Evolutionary conservation across 2,329 filamentous ascomycete species (phyloP).

Genomic region (Bipolaris sorokiniana): DNA sequence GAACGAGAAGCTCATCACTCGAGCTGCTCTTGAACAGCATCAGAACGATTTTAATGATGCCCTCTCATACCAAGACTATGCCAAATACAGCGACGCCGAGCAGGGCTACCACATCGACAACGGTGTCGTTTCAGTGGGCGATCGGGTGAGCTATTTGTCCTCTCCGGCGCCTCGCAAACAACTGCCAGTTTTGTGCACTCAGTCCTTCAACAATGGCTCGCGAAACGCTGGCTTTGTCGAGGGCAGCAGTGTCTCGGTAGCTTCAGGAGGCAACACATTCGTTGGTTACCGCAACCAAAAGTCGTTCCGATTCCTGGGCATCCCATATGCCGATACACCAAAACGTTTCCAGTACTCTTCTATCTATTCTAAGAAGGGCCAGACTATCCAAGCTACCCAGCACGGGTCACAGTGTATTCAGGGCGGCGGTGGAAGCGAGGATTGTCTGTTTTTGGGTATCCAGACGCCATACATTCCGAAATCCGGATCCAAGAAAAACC

Average conservation of each 20-base stretch:
- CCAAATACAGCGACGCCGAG: conserved; percentile 44
- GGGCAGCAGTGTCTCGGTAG: conserved; percentile 47
- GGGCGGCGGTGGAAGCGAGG: conserved; percentile 50
- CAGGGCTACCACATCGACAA: conserved; percentile 54
- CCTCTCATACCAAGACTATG: conserved; percentile 56
- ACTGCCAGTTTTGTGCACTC: conserved; percentile 60
- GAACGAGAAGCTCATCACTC: conserved; percentile 57
- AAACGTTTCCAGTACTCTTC: conserved; percentile 56
- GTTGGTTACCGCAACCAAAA: conserved; percentile 61
- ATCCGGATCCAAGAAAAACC: conserved; percentile 45
- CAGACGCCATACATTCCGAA: conserved; percentile 52
- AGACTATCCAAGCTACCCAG: conserved; percentile 54
- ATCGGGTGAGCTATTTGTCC: conserved; percentile 45
- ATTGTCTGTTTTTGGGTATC: conserved; percentile 59
- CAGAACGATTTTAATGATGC: conserved; percentile 54
- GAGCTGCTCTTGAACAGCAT: conserved; percentile 51
- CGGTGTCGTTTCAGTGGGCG: conserved; percentile 49
- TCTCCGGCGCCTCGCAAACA: conserved; percentile 32
- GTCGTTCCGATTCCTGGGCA: conserved; percentile 54
- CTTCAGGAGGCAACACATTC: conserved; percentile 54
- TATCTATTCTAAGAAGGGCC: conserved; percentile 53
- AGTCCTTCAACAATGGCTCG: conserved; percentile 51
- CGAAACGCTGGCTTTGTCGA: conserved; percentile 30
- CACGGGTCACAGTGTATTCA: conserved; percentile 57
- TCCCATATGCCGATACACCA: conserved; percentile 54